Percentiles rank a stretch among this genome's conserved stretches.
These are phyloP conservation scores for Huiozyma naganishii DNA, from an alignment of 805 yeast genomes.

Conservation along the genomic window DNA sequence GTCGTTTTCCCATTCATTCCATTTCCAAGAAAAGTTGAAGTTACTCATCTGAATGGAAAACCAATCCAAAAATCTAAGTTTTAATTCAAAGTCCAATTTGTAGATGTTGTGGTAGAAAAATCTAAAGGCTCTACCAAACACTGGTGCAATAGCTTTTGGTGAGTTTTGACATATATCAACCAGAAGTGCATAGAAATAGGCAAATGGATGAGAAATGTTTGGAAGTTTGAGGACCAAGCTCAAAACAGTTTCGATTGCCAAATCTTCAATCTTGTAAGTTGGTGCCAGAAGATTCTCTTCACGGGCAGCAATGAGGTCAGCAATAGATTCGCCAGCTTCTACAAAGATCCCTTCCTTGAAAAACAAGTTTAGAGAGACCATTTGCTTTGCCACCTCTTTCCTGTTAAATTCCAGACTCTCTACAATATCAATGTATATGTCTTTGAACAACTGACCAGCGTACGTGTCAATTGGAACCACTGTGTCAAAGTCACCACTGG, in stretches of 20 bases:
- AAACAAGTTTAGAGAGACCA: constrained; percentile 61
- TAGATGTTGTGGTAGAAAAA: constrained; percentile 62
- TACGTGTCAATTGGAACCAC: constrained; percentile 44
- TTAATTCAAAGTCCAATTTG: constrained; percentile 64
- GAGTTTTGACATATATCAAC: constrained; percentile 82
- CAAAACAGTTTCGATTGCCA: constrained; percentile 73
- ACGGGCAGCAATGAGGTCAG: constrained; percentile 42
- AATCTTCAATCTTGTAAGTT: constrained; percentile 87
- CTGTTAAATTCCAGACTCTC: constrained; percentile 82
- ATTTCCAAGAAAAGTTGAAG: constrained; percentile 93
- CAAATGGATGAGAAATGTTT: constrained; percentile 47
- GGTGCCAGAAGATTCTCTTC: constrained; percentile 36
- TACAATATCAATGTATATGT: constrained; percentile 62
- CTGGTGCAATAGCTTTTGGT: constrained; percentile 81
- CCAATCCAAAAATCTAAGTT: constrained; percentile 75
- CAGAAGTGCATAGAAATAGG: constrained; percentile 75
- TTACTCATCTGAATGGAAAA: constrained; percentile 86
- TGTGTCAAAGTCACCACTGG: constrained; percentile 50
- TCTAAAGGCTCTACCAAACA: constrained; percentile 84
- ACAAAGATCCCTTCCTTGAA: constrained; percentile 59
- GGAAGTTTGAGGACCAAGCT: constrained; percentile 73
- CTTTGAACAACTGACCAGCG: constrained; percentile 57
- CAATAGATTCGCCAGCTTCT: constrained; percentile 67
- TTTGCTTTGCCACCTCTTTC: constrained; percentile 73
- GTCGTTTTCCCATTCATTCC: constrained; percentile 85